Evolutionary conservation across 1,284 basidiomycete species (phyloP), one percentile per base, ranked within the genome.

Genomic region (Rhizoctonia solani): DNA sequence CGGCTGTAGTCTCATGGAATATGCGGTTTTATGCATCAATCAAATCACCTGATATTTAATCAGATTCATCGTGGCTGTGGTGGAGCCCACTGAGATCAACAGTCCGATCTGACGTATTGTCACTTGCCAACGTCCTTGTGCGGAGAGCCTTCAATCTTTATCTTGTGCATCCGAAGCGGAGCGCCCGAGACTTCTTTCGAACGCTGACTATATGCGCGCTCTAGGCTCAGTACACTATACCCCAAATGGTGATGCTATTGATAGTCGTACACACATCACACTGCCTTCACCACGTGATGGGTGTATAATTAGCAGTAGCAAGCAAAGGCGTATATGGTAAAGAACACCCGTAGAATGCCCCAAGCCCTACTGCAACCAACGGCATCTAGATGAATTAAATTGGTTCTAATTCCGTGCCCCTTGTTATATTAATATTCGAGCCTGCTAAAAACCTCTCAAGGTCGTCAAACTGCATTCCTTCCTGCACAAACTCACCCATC

Each of bases 1-100:
- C 8, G 58, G 58, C 44, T 61, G 58, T 61, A 61, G 58, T 61
- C 32, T 50, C 46, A 23, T 49, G 44, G 58, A 58, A 49, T 61
- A 50, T 61, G 58, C 41, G 44, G 44, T 14, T 5, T 11, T 9
- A 11, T 46, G 39, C 55, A 58, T 58, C 55, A 58, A 58, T 58
- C 55, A 58, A 42, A 46, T 58, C 23, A 58, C 27, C 27, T 47
- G 32, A 27, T 61, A 47, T 46, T 46, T 46, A 11, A 46, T 5
- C n/a, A 8, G 16, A 39, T 39, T 16, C 37, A 16, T 8, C 37
- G n/a, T n/a, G n/a, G n/a, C n/a, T n/a, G 8, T 16, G 16, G 9
- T 39, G 37, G 37, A 39, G 8, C 37, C 37, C 37, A 39, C 37
- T 39, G 16, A n/a, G n/a, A n/a, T n/a, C n/a, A n/a, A n/a, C n/a